Conservation (phyloP, 345 rosid species). For the Abelmoschus esculentus region DNA sequence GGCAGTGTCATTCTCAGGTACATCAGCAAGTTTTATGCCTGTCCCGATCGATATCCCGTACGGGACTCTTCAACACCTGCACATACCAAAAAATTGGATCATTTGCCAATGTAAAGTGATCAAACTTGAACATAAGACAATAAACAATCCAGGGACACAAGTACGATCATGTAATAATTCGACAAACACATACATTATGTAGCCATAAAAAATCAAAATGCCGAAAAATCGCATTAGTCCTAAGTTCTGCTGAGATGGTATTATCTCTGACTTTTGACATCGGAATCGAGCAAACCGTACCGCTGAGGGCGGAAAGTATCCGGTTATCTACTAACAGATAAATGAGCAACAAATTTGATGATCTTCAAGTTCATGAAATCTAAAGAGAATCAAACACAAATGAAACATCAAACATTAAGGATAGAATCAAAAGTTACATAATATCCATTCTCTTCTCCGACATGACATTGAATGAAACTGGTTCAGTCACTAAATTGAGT, state of each 20-base stretch:
- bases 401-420: background rate
- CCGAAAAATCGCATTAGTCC: background rate
- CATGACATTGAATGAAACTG: background rate
- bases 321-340: no score
- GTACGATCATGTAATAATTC: background rate
- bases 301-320: no score
- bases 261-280: no score
- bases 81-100: background rate
- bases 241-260: background rate
- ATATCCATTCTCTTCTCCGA: no score
- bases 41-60: background rate
- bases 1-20: slow-evolving; percentile 17
- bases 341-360: no score
- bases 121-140: background rate
- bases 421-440: no score
- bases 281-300: no score
- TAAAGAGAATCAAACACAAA: no score
- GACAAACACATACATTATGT: background rate
- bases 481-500: background rate
- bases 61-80: background rate
- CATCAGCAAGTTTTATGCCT: background rate
- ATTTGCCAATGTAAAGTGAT: background rate
- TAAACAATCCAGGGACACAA: background rate
- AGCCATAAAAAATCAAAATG: background rate
- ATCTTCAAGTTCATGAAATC: no score